Base-by-base conservation (phyloP, 331 rosid species). In the Quercus lobata region DNA sequence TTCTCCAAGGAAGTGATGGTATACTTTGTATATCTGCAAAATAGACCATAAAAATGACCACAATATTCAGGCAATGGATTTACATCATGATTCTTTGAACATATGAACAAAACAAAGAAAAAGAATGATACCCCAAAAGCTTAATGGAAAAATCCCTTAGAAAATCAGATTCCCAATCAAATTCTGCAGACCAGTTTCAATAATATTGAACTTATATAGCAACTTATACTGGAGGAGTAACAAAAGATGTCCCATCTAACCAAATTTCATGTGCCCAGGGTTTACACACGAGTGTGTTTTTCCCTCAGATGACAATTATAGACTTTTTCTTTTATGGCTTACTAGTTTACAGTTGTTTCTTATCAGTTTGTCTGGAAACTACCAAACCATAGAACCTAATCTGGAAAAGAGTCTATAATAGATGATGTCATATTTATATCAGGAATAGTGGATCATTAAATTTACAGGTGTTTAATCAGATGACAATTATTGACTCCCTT, bases 1-100 rank as follows among this genome's bases (percentile, higher is more conserved):
- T 96, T 96, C 89, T 96, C 99, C 87, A 96, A 81, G 2, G 99
- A 93, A 1, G 99, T 89, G 79, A 96, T 96, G 12, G 92, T 93
- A 79, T 93, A 96, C 81, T 84, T 93, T 74, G 99, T 77, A 84
- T 90, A 93, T 74, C 99, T 96, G 97, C 84, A 74, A 73, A 77
- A 24, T 49, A 35, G 74, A 83, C 41, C 62, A 86, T 35, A 84
- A 68, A 74, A 53, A 52, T 81, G 11, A 62, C 44, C 35, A 68
- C 18, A 21, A 76, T n/a, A 76, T 68, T 68, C 16, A 72, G 73
- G 56, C 57, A 7, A 77, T 15, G 71, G 29, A 76, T 56, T 34
- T 49, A 5, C 29, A 72, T 9, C 22, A 61, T 25, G 29, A 52
- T 65, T 55, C 19, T 1, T 35, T 34, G 6, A 35, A 35, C 7